These are phyloP conservation scores for Rhododendron williamsianum DNA, from an alignment of 148 eudicot genomes.

Conservation along the genomic window DNA sequence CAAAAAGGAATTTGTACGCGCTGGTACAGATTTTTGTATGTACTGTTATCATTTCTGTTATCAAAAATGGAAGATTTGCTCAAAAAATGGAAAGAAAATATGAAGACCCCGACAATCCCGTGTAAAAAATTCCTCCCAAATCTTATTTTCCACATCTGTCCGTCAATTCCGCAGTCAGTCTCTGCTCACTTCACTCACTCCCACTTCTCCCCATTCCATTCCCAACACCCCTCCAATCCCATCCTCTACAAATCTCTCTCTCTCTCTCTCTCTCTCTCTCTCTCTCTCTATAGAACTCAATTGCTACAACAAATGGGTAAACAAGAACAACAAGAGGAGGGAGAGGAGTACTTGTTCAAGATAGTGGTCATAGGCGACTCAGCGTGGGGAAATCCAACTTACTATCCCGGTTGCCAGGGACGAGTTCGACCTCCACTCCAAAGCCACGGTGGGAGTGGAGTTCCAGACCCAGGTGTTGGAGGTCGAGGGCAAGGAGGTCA, in stretches of 20 bases:
- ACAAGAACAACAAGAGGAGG: constrained; percentile 32
- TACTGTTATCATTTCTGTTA: too few relatives aligned
- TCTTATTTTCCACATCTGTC: neutral
- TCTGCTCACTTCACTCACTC: constrained; percentile 13
- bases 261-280: constrained; percentile 5
- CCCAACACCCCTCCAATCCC: neutral
- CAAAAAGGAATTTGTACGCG: too few relatives aligned
- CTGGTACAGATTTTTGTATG: too few relatives aligned
- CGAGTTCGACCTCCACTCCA: constrained; percentile 65
- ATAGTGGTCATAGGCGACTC: constrained; percentile 84
- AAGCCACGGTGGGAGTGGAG: constrained; percentile 87
- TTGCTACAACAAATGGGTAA: constrained; percentile 4
- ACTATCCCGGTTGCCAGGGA: constrained; percentile 67
- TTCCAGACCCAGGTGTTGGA: constrained; percentile 67
- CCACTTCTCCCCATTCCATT: neutral
- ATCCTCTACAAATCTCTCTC: neutral
- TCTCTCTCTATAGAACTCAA: neutral
- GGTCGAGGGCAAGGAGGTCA: constrained; percentile 72
- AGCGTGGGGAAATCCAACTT: constrained; percentile 81
- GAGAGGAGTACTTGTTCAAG: constrained; percentile 80
- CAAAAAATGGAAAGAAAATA: neutral
- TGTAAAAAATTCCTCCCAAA: neutral
- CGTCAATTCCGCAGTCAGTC: constrained; percentile 20
- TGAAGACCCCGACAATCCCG: neutral
- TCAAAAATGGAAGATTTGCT: too few relatives aligned